Evolutionary conservation across 164 flowering plant species (phyloP), one percentile per base, ranked within the genome.

Genomic region (Tinospora cordifolia): DNA sequence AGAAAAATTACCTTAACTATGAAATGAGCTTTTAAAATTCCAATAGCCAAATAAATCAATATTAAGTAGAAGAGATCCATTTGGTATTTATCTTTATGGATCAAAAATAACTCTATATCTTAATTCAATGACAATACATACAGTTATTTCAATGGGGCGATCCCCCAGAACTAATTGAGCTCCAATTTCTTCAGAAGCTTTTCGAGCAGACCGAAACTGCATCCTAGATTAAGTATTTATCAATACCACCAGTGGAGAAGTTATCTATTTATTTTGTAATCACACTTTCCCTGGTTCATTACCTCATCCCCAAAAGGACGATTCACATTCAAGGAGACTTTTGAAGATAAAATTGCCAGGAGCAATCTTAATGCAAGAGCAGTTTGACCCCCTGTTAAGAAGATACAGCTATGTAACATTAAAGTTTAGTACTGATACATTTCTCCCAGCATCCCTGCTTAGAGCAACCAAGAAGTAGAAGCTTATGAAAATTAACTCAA

Each of bases 221-320:
- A 79, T 21, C 62, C 25, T n/a, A 25, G 60, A 27, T 12, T 39
- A 73, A 60, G 47, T 24, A 27, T 40, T 58, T 65, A 14, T 21
- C 2, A 30, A 30, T 30, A 30, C 36, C 24, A 39, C 47, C 0
- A 38, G 44, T 36, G 38, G 58, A n/a, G 21, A 21, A 6, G n/a
- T 8, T 21, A 54, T 19, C 6, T 1, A 44, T 44, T 44, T 51
- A 19, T n/a, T 51, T 19, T 19, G 21, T n/a, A 54, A 19, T 21
- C 60, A 54, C n/a, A 30, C 36, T n/a, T 65, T 9, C 22, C n/a
- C n/a, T 2, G 12, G 27, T 40, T 46, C 14, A 65, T 46, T 68
- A 91, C 97, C 95, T 91, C 98, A 76, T 91, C 95, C n/a, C 97
- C 98, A 71, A 94, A 94, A 62, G 95, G 88, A 9, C 89, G 87